Evolutionary conservation across 495 filamentous ascomycete species (phyloP).

Genomic region (Rhypophila decipiens): DNA sequence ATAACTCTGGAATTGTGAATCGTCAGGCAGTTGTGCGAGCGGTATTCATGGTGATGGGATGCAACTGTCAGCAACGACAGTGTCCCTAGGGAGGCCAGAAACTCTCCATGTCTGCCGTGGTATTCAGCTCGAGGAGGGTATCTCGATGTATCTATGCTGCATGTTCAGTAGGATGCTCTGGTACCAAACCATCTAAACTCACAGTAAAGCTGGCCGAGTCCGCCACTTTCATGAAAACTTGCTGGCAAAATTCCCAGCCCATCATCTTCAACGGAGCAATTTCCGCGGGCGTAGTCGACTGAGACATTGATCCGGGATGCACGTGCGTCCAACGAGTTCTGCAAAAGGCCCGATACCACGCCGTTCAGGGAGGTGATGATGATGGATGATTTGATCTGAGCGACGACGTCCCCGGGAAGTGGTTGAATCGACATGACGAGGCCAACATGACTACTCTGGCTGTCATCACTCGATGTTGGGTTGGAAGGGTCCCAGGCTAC

Average conservation of each 20-base stretch:
- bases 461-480: too few species aligned
- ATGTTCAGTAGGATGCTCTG: background rate
- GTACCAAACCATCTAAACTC: constrained; percentile 22
- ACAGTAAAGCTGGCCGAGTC: constrained; percentile 71
- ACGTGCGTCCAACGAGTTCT: constrained; percentile 80
- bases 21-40: constrained; percentile 60
- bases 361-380: constrained; percentile 67
- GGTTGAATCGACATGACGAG: constrained; percentile 56
- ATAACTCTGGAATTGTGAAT: constrained; percentile 67
- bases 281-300: constrained; percentile 70
- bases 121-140: constrained; percentile 35
- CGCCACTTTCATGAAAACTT: constrained; percentile 66
- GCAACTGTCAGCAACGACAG: constrained; percentile 74
- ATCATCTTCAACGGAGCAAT: constrained; percentile 83
- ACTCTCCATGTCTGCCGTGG: constrained; percentile 68
- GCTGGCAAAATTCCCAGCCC: constrained; percentile 68
- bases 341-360: constrained; percentile 67
- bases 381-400: constrained; percentile 84
- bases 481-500: too few species aligned
- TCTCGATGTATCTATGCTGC: constrained; percentile 70
- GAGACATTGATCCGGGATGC: constrained; percentile 64
- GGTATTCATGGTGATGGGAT: constrained; percentile 61
- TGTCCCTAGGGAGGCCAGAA: constrained; percentile 70
- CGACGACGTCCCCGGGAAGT: constrained; percentile 66
- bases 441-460: constrained; percentile 13